These are phyloP conservation scores for Penicillium salamii DNA, from an alignment of 495 filamentous ascomycete species.

Conservation along the genomic window DNA sequence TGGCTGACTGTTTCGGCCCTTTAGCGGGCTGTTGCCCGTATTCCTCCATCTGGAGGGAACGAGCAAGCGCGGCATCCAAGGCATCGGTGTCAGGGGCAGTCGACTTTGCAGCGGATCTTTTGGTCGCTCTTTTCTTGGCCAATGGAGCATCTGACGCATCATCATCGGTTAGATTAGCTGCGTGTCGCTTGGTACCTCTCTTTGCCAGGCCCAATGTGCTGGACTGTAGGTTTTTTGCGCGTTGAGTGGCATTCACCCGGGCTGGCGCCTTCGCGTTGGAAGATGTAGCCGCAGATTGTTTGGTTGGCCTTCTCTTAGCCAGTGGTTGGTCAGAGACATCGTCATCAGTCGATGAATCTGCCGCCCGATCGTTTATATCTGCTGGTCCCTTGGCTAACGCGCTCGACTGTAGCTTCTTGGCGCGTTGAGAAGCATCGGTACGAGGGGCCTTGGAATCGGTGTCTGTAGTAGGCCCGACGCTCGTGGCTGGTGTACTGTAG, in stretches of 20 bases:
- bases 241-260: conserved; percentile 38
- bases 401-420: conserved; percentile 35
- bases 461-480: conserved; percentile 38
- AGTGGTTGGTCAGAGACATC: too few species aligned
- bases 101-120: neutral
- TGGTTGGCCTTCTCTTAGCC: too few species aligned
- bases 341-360: too few species aligned
- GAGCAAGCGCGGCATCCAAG: conserved; percentile 56
- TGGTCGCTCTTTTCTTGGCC: conserved; percentile 46
- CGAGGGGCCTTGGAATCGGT: neutral
- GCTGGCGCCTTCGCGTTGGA: conserved; percentile 28
- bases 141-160: conserved; percentile 53
- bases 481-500: conserved; percentile 76
- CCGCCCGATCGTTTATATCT: too few species aligned
- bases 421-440: neutral
- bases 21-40: conserved; percentile 38
- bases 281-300: conserved; percentile 50
- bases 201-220: conserved; percentile 32
- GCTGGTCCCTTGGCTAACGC: conserved; percentile 14
- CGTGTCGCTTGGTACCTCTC: conserved; percentile 35
- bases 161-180: conserved; percentile 18
- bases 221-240: conserved; percentile 39
- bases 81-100: conserved; percentile 22
- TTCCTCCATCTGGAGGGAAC: conserved; percentile 60
- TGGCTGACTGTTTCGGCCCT: conserved; percentile 18